Base-by-base conservation (phyloP, 179 eudicot genomes). In the Heliamphora ciliata region DNA sequence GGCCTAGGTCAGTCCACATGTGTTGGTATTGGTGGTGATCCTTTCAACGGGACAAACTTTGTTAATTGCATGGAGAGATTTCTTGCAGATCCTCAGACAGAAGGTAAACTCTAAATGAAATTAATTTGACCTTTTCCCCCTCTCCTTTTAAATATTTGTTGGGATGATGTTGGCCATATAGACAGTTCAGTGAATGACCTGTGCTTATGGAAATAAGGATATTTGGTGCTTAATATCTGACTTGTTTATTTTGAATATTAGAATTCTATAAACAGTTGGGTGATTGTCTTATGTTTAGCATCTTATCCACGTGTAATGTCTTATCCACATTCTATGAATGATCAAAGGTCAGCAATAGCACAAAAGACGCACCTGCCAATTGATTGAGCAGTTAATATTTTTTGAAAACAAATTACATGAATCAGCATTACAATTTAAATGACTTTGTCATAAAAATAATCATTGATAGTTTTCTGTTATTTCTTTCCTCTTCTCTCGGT, bases 1-100 rank as follows among this genome's bases (percentile, higher is more conserved):
- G 98, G 98, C 80, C 91, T 97, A 67, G 99, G 99, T 80, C 99
- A 97, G 86, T 97, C 99, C 51, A 97, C 99, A 44, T 95, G 98
- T 86, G 98, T 97, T 52, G 99, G 98, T 61, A 92, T 97, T 73
- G 98, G 99, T 68, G 99, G 99, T 73, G 99, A 97, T 87, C 99
- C 99, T 88, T 97, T 97, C 84, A 97, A 97, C 82, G 98, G 99
- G 13, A 97, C 99, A 77, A 97, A 97, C 80, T 94, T 97, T 86
- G 95, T 97, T 86, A 98, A 97, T 88, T 97, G 99, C 85, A 77
- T 94, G 77, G 92, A 93, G 84, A 97, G 91, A 83, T 97, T 97
- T 88, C 90, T 97, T 83, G 90, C 86, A 61, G 99, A 97, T 83
- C 98, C 98, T 55, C 99, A 97, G 87, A 97, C 99, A 66, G 99